phyloP scores from a whole-genome alignment of 2,329 filamentous ascomycete species.

The Xylogone sp. region DNA sequence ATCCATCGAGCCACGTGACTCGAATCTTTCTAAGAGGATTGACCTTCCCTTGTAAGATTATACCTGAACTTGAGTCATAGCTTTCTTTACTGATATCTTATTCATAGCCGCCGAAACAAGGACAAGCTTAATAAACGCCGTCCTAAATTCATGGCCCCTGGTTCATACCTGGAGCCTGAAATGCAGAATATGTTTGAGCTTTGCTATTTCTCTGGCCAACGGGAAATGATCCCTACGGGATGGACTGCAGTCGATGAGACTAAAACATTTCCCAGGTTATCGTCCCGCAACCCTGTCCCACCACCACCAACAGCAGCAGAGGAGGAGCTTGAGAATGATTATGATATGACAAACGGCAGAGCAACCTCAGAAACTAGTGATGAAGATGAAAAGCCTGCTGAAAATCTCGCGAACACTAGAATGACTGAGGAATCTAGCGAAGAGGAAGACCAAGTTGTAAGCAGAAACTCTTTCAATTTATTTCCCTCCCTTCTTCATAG shows the following conservation, averaged over 20 bases:
- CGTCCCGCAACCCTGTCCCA: conserved; percentile 36
- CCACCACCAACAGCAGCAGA: conserved; percentile 14
- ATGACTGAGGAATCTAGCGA: conserved; percentile 59
- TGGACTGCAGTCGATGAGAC: conserved; percentile 61
- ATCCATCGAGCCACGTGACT: conserved; percentile 4
- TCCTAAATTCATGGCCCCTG: conserved; percentile 50
- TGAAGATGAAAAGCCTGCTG: conserved; percentile 39
- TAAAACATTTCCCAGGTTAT: conserved; percentile 48
- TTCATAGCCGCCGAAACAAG: not conserved
- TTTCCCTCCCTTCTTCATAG: conserved; percentile 10
- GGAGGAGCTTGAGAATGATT: conserved; percentile 13
- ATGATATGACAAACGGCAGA: conserved; percentile 26
- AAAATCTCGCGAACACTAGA: conserved; percentile 37
- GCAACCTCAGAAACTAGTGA: conserved; percentile 46
- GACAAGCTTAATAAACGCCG: conserved; percentile 28
- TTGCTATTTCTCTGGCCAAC: conserved; percentile 54
- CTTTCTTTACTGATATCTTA: not conserved
- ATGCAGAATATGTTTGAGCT: conserved; percentile 75
- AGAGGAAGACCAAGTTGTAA: conserved; percentile 38
- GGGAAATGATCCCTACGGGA: conserved; percentile 63
- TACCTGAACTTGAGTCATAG: not conserved
- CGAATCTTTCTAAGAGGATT: conserved; percentile 1
- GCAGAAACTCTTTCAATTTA: conserved; percentile 12
- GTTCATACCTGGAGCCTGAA: conserved; percentile 55
- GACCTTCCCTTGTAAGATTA: not conserved